Percentiles rank a stretch among this genome's conserved stretches.
Evolutionary conservation across 805 yeast species (phyloP).

Genomic region (Ogataea degrootiae): DNA sequence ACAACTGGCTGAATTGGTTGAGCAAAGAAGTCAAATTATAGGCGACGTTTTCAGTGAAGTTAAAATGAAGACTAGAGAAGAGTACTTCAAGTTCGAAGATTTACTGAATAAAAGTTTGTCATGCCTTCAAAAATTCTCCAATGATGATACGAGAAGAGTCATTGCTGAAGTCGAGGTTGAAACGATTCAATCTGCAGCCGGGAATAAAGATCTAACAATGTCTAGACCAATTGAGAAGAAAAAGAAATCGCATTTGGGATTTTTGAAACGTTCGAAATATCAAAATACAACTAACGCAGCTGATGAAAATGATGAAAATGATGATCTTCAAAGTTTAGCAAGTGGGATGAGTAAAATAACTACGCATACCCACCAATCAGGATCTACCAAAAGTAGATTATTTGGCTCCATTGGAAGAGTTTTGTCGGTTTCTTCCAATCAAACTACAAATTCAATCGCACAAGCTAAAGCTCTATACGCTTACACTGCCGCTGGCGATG

Average conservation of each 20-base stretch:
- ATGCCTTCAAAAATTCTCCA: constrained; percentile 57
- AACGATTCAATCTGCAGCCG: constrained; percentile 80
- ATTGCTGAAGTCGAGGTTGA: constrained; percentile 84
- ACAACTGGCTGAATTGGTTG: constrained; percentile 37
- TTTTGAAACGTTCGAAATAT: constrained; percentile 18
- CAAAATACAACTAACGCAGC: constrained; percentile 6
- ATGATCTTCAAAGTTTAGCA: constrained; percentile 23
- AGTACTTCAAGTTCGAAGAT: constrained; percentile 42
- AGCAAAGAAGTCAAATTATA: constrained; percentile 31
- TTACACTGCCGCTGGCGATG: constrained; percentile 66
- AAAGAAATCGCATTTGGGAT: constrained; percentile 54
- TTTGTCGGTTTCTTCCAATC: constrained; percentile 7
- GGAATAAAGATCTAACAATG: constrained; percentile 63
- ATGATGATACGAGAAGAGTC: constrained; percentile 70
- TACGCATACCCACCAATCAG: constrained; percentile 9
- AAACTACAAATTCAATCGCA: constrained; percentile 2
- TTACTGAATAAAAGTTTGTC: constrained; percentile 47
- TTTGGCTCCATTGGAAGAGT: constrained; percentile 23
- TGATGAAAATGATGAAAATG: constrained; percentile 14
- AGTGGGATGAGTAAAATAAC: constrained; percentile 27
- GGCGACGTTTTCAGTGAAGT: constrained; percentile 31
- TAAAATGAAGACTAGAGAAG: constrained; percentile 37
- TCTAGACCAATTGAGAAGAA: constrained; percentile 46
- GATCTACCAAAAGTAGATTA: constrained; percentile 20
- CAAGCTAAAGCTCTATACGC: constrained; percentile 51